A percentile compares a stretch with the other conserved stretches of the same genome.
phyloP scores from a whole-genome alignment of 768 basidiomycete genomes.

The Suillus brevipes region DNA sequence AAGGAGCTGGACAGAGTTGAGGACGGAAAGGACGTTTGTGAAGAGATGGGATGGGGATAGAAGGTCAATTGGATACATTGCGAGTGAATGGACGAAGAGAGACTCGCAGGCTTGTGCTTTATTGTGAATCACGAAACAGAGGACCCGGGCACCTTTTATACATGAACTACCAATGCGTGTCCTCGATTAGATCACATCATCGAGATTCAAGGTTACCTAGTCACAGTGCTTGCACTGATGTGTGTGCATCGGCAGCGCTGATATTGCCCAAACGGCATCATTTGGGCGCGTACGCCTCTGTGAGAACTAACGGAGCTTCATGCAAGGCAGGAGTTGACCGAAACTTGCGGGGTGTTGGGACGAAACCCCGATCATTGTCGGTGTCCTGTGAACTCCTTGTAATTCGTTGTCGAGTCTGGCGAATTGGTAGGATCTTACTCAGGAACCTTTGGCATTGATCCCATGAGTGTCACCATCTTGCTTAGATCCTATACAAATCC shows the following conservation, averaged over 20 bases:
- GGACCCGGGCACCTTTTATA: slow-evolving; percentile 29
- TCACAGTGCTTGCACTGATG: slow-evolving; percentile 33
- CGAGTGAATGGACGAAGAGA: slow-evolving; percentile 11
- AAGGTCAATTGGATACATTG: slow-evolving; percentile 36
- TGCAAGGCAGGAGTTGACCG: slow-evolving; percentile 7
- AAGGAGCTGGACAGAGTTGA: slow-evolving; percentile 44
- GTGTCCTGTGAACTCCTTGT: slow-evolving; percentile 22
- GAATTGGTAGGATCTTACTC: slow-evolving; percentile 17
- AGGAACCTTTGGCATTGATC: slow-evolving; percentile 24
- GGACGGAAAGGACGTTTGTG: slow-evolving; percentile 44
- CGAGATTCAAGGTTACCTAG: slow-evolving; percentile 33
- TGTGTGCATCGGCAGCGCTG: slow-evolving; percentile 18
- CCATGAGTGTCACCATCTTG: slow-evolving; percentile 11
- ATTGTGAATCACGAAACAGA: neutral
- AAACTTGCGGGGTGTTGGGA: slow-evolving; percentile 11
- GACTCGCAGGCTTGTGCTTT: slow-evolving; percentile 12
- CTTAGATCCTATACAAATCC: slow-evolving; percentile 3
- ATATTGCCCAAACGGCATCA: slow-evolving; percentile 32
- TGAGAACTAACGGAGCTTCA: slow-evolving; percentile 7
- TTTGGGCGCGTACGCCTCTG: slow-evolving; percentile 8
- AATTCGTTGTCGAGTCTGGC: slow-evolving; percentile 12
- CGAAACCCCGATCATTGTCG: slow-evolving; percentile 19
- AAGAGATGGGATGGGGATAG: slow-evolving; percentile 55
- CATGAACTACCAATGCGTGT: slow-evolving; percentile 32
- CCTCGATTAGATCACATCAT: slow-evolving; percentile 29